A percentile compares a stretch with the other conserved stretches of the same genome.
phyloP scores from a whole-genome alignment of 805 yeast species.

The Wickerhamomyces subpelliculosus region DNA sequence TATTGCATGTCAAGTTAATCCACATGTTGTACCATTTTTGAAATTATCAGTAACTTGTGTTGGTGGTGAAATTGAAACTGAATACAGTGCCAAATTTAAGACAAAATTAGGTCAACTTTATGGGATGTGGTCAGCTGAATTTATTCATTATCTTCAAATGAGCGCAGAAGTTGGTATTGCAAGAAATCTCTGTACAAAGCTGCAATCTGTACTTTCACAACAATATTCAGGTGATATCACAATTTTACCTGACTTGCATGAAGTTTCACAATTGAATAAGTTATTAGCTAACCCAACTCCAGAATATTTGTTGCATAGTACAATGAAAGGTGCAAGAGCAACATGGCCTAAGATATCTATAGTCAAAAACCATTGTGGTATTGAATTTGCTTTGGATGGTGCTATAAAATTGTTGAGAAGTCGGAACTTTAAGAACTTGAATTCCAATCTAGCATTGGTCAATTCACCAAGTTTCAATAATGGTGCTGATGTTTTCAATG shows the following conservation, averaged over 20 bases:
- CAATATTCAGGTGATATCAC: conserved; percentile 92
- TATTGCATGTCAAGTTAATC: conserved; percentile 95
- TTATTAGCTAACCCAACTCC: conserved; percentile 78
- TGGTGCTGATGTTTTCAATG: neutral
- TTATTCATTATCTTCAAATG: conserved; percentile 70
- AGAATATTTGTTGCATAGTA: conserved; percentile 61
- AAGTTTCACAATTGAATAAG: conserved; percentile 48
- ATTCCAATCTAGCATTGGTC: conserved; percentile 14
- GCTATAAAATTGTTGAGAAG: conserved; percentile 67
- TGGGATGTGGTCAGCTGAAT: conserved; percentile 58
- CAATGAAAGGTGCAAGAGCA: conserved; percentile 80
- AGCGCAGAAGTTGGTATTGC: conserved; percentile 71
- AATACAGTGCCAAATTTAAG: conserved; percentile 47
- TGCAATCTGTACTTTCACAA: conserved; percentile 74
- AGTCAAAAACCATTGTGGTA: conserved; percentile 82
- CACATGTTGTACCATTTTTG: conserved; percentile 88
- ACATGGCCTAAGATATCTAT: conserved; percentile 91
- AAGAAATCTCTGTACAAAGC: conserved; percentile 62
- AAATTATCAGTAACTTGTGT: conserved; percentile 58
- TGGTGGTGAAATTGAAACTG: conserved; percentile 64
- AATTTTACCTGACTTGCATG: conserved; percentile 69
- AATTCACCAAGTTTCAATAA: conserved; percentile 14
- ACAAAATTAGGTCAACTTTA: conserved; percentile 46
- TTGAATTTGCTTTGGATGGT: conserved; percentile 80
- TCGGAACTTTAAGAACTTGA: conserved; percentile 39